A percentile compares a stretch with the other conserved stretches of the same genome.
Evolutionary conservation across 2,329 filamentous ascomycete genomes (phyloP).

Genomic region (Colletotrichum sp.): DNA sequence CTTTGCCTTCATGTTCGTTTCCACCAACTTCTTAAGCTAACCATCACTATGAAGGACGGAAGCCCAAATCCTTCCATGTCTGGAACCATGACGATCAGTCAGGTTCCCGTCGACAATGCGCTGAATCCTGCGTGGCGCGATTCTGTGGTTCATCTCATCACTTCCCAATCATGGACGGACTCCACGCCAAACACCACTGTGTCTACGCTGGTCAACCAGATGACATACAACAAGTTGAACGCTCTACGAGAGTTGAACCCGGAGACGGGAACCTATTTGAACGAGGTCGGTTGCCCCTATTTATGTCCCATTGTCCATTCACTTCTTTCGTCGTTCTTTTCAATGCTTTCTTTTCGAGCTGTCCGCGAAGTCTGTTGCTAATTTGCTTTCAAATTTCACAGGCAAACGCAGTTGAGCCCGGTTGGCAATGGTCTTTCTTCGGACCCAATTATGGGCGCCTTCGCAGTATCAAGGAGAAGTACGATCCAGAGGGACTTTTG

Average conservation of each 20-base stretch:
- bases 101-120: background rate
- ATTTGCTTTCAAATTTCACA: background rate
- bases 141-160: background rate
- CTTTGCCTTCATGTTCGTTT: background rate
- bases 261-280: background rate
- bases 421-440: conserved; percentile 32
- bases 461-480: conserved; percentile 29
- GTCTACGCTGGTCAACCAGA: background rate
- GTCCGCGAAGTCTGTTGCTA: background rate
- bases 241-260: background rate
- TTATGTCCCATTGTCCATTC: background rate
- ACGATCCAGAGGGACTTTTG: conserved; percentile 26
- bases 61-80: background rate
- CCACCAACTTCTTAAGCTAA: background rate
- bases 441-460: conserved; percentile 30
- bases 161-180: background rate
- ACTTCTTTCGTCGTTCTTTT: background rate
- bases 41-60: background rate
- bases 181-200: background rate
- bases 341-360: background rate
- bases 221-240: background rate
- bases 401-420: background rate
- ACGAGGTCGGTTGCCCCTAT: background rate
- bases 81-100: background rate
- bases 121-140: background rate